phyloP scores from a whole-genome alignment of 305 asterid genomes.

The Fraxinus nigra region DNA sequence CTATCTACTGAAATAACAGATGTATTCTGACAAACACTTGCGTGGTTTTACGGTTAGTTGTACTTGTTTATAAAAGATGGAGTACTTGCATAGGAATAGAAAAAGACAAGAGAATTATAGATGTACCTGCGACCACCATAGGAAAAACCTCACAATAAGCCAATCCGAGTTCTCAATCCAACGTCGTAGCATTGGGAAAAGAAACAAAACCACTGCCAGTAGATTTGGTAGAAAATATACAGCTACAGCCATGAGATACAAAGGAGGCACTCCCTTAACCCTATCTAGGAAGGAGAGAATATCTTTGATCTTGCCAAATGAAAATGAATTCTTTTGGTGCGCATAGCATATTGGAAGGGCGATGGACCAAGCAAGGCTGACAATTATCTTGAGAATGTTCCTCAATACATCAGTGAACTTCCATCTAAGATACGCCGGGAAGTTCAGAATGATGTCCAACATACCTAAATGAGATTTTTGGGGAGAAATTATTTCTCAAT shows the following conservation, averaged over 20 bases:
- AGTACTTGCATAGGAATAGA: conserved; percentile 19
- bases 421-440: conserved; percentile 93
- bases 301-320: conserved; percentile 40
- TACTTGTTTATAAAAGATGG: conserved; percentile 8
- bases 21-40: conserved; percentile 2
- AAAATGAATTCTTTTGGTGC: conserved; percentile 48
- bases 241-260: conserved; percentile 78
- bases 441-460: conserved; percentile 80
- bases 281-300: conserved; percentile 62
- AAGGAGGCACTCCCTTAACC: conserved; percentile 85
- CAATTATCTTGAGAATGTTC: conserved; percentile 70
- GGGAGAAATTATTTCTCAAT: conserved; percentile 22
- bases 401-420: conserved; percentile 73
- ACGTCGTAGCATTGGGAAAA: conserved; percentile 94
- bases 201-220: conserved; percentile 66
- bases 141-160: conserved; percentile 82
- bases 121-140: conserved; percentile 99
- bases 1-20: conserved; percentile 14
- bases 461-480: conserved; percentile 50
- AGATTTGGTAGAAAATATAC: conserved; percentile 80
- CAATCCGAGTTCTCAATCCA: conserved; percentile 98
- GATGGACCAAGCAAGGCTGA: conserved; percentile 83
- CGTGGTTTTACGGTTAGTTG: neutral
- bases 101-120: conserved; percentile 16
- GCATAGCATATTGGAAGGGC: conserved; percentile 73